These are phyloP conservation scores for Phytophthora pisi DNA, from an alignment of 352 stramenopile genomes.

Conservation along the genomic window DNA sequence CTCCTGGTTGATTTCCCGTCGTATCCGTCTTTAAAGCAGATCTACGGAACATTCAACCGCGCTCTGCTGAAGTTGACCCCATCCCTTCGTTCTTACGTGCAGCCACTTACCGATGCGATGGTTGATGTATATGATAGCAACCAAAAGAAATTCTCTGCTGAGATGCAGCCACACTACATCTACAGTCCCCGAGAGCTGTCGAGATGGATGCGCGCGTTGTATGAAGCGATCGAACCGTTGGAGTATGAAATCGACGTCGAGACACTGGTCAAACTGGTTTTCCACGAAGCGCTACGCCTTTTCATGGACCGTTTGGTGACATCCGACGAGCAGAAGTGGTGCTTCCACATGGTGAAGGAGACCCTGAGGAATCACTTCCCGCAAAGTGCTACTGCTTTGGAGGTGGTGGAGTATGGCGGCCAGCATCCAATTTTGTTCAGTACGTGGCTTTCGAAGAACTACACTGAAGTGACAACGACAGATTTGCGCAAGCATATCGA, in stretches of 20 bases:
- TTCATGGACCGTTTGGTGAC: constrained; percentile 99
- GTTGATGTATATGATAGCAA: constrained; percentile 99
- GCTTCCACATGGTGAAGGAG: constrained; percentile 89
- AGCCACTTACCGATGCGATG: constrained; percentile 99
- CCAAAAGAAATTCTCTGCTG: constrained; percentile 94
- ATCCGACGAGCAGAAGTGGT: constrained; percentile 97
- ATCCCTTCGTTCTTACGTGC: constrained; percentile 95
- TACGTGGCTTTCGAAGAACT: constrained; percentile 98
- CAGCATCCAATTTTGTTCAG: constrained; percentile 97
- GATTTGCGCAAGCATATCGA: constrained; percentile 97
- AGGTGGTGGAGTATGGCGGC: constrained; percentile 71
- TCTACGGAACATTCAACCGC: constrained; percentile 99
- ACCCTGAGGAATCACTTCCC: constrained; percentile 84
- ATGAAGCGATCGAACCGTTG: constrained; percentile 97
- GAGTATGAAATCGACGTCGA: constrained; percentile 96
- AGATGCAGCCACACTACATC: constrained; percentile 98
- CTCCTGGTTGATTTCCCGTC: constrained; percentile 99
- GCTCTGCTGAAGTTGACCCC: constrained; percentile 98
- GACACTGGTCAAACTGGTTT: constrained; percentile 97
- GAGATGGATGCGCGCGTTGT: constrained; percentile 98
- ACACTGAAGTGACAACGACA: constrained; percentile 91
- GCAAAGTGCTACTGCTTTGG: constrained; percentile 73
- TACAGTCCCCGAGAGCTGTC: constrained; percentile 99
- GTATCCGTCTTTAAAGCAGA: constrained; percentile 96
- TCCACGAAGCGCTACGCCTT: constrained; percentile 98